Evolutionary conservation across 2,329 filamentous ascomycete genomes (phyloP).

Genomic region (Magnaporthiopsis incrustans): DNA sequence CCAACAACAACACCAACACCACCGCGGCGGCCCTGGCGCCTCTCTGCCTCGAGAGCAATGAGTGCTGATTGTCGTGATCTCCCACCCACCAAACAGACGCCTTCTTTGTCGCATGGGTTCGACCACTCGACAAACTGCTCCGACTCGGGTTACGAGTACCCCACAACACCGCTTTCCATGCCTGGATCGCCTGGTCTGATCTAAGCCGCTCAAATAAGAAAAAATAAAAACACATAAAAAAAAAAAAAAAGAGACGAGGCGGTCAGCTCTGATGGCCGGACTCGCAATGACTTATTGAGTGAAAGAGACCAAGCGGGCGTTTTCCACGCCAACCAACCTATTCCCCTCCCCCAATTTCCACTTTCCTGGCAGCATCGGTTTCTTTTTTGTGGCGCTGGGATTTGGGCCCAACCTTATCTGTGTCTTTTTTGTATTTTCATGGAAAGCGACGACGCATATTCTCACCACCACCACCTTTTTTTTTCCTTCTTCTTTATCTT

Average conservation of each 20-base stretch:
- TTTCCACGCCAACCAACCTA: not conserved
- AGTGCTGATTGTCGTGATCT: not conserved
- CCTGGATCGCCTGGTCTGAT: constrained; percentile 55
- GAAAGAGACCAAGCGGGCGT: not conserved
- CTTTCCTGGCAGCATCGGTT: not conserved
- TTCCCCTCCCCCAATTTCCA: not conserved
- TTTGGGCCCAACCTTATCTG: not conserved
- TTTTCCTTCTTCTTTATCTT: not conserved
- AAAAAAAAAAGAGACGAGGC: not conserved
- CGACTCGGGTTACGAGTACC: constrained; percentile 53
- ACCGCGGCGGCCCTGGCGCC: constrained; percentile 6
- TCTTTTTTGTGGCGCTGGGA: not conserved
- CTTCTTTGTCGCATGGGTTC: constrained; percentile 67
- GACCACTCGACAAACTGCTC: constrained; percentile 59
- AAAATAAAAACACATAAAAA: not conserved
- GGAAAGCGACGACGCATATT: constrained; percentile 1
- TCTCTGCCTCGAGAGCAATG: constrained; percentile 9
- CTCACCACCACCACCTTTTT: not conserved
- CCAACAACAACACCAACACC: not conserved
- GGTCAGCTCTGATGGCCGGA: not conserved
- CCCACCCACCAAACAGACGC: constrained; percentile 48
- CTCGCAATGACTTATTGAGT: not conserved
- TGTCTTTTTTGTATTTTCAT: not conserved
- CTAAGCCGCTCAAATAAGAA: constrained; percentile 13
- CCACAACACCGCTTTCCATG: constrained; percentile 66